These are phyloP conservation scores for Tetrapisispora iriomotensis DNA, from an alignment of 805 yeast species.

Conservation along the genomic window DNA sequence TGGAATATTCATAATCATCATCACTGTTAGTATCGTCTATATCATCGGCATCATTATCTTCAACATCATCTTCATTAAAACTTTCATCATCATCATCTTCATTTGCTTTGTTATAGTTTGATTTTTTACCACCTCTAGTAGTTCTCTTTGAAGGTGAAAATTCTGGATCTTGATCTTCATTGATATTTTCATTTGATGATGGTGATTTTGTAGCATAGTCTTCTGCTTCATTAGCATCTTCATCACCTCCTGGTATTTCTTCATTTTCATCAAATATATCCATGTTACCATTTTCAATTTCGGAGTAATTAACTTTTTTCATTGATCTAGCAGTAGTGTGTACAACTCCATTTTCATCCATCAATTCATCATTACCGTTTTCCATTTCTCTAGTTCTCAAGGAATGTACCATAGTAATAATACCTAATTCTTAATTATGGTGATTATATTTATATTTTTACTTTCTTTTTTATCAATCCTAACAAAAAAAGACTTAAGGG, in stretches of 20 bases:
- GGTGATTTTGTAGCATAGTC: too few relatives aligned
- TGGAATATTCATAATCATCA: constrained; percentile 9
- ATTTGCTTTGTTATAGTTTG: too few relatives aligned
- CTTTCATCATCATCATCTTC: constrained; percentile 27
- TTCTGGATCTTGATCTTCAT: constrained; percentile 13
- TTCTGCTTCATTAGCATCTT: constrained; percentile 5
- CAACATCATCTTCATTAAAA: constrained; percentile 28
- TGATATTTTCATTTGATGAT: constrained; percentile 6
- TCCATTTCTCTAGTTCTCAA: constrained; percentile 9
- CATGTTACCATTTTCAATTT: constrained; percentile 27
- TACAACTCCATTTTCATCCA: constrained; percentile 22
- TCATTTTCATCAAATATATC: constrained; percentile 13
- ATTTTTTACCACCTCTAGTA: constrained; percentile 6
- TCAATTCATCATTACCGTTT: constrained; percentile 10
- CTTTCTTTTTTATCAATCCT: too few relatives aligned
- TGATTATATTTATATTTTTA: too few relatives aligned
- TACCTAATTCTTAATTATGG: too few relatives aligned
- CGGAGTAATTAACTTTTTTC: constrained; percentile 30
- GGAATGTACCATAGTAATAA: background rate
- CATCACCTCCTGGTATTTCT: constrained; percentile 6
- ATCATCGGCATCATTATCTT: constrained; percentile 34
- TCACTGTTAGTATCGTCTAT: constrained; percentile 16
- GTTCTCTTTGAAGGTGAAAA: constrained; percentile 5
- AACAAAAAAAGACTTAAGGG: too few relatives aligned
- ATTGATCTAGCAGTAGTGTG: constrained; percentile 28